Evolutionary conservation across 768 basidiomycete species (phyloP).

Genomic region (Dendrothele bispora): DNA sequence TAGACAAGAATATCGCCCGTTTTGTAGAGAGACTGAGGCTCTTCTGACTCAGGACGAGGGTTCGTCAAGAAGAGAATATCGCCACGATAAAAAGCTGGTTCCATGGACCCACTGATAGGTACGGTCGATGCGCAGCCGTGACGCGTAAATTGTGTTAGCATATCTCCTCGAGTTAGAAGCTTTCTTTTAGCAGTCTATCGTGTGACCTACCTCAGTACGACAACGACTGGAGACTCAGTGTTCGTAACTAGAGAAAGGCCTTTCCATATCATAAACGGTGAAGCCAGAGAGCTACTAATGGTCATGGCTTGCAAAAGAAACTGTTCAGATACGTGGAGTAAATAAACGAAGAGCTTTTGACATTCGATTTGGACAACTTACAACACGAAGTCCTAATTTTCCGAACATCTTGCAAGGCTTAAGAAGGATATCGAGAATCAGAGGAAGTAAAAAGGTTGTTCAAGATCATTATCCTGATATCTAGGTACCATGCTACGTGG

Average conservation of each 20-base stretch:
- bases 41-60: no score
- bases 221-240: constrained; percentile 52
- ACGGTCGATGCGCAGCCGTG: no score
- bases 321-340: no score
- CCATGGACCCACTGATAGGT: constrained; percentile 42
- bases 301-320: constrained; percentile 10
- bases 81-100: constrained; percentile 47
- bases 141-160: no score
- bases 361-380: no score
- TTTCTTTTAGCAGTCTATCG: background rate
- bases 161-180: background rate
- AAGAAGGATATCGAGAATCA: no score
- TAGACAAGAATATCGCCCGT: constrained; percentile 58
- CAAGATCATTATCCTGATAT: no score
- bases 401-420: no score
- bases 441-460: no score
- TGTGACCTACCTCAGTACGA: constrained; percentile 47
- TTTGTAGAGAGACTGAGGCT: constrained; percentile 32
- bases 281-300: constrained; percentile 1
- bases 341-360: no score
- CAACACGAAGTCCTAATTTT: no score
- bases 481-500: no score
- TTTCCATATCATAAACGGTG: constrained; percentile 46
- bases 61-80: constrained; percentile 54
- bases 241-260: constrained; percentile 44